Evolutionary conservation across 768 basidiomycete species (phyloP).

Genomic region (Infundibulicybe gibba): DNA sequence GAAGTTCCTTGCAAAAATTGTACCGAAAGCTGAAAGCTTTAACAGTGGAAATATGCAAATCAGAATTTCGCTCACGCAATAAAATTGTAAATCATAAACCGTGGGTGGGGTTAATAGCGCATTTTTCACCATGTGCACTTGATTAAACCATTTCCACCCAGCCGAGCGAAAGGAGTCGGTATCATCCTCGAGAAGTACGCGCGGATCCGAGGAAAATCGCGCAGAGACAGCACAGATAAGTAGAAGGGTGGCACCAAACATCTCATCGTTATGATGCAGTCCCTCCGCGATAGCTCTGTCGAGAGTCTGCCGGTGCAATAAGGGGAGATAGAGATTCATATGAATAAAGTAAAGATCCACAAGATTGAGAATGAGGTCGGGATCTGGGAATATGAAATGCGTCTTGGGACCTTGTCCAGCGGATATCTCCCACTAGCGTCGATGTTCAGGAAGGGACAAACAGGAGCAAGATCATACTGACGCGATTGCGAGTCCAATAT

Average conservation of each 20-base stretch:
- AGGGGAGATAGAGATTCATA: constrained; percentile 55
- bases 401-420: constrained; percentile 10
- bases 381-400: constrained; percentile 42
- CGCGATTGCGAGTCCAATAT: too few species aligned
- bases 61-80: constrained; percentile 36
- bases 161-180: constrained; percentile 37
- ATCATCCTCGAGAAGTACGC: constrained; percentile 39
- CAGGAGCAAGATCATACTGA: too few species aligned
- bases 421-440: constrained; percentile 33
- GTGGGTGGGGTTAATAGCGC: constrained; percentile 61
- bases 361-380: constrained; percentile 46
- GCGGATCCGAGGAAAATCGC: constrained; percentile 52
- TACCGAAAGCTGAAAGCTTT: constrained; percentile 40
- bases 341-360: constrained; percentile 63
- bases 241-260: constrained; percentile 59
- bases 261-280: constrained; percentile 42
- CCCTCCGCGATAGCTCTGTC: constrained; percentile 43
- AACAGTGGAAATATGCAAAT: not conserved
- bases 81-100: constrained; percentile 73
- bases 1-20: constrained; percentile 54
- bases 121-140: constrained; percentile 62
- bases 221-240: constrained; percentile 72
- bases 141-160: constrained; percentile 69
- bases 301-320: constrained; percentile 74
- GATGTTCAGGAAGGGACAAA: too few species aligned